Evolutionary conservation across 768 basidiomycete species (phyloP).

Genomic region (Pisolithus albus): DNA sequence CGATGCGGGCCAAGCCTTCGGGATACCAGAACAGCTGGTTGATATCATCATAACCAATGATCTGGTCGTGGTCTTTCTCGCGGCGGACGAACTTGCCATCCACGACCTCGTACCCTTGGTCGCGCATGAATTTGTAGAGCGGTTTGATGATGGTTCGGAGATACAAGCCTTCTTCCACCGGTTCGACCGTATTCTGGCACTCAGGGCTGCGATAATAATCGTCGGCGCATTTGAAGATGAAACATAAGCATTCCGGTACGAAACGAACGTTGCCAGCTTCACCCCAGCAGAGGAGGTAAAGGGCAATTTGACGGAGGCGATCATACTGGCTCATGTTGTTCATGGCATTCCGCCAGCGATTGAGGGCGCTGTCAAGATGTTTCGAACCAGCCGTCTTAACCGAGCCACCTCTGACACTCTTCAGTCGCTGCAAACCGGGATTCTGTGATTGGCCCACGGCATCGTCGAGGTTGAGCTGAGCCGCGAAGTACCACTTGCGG

Average conservation of each 20-base stretch:
- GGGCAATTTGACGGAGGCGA: conserved; percentile 90
- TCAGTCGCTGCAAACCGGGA: conserved; percentile 83
- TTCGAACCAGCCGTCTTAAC: conserved; percentile 55
- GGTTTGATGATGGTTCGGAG: conserved; percentile 90
- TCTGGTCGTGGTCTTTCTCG: conserved; percentile 91
- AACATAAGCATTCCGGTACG: conserved; percentile 93
- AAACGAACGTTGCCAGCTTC: conserved; percentile 97
- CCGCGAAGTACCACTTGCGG: conserved; percentile 99
- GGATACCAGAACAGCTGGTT: conserved; percentile 99
- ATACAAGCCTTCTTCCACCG: conserved; percentile 92
- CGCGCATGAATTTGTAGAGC: conserved; percentile 90
- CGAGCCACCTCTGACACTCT: conserved; percentile 61
- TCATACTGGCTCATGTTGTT: conserved; percentile 99
- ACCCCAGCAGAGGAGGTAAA: conserved; percentile 96
- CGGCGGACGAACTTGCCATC: conserved; percentile 92
- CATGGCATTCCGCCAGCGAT: conserved; percentile 97
- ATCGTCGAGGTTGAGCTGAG: conserved; percentile 98
- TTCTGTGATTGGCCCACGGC: conserved; percentile 94
- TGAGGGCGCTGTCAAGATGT: conserved; percentile 88
- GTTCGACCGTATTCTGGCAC: conserved; percentile 90
- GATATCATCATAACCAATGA: conserved; percentile 99
- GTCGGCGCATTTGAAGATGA: conserved; percentile 99
- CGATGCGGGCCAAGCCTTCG: conserved; percentile 91
- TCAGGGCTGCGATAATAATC: conserved; percentile 98
- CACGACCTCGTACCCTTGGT: conserved; percentile 93